A percentile compares a stretch with the other conserved stretches of the same genome.
Conservation (phyloP, 768 basidiomycete species). For the Suillus hirtellus region DNA sequence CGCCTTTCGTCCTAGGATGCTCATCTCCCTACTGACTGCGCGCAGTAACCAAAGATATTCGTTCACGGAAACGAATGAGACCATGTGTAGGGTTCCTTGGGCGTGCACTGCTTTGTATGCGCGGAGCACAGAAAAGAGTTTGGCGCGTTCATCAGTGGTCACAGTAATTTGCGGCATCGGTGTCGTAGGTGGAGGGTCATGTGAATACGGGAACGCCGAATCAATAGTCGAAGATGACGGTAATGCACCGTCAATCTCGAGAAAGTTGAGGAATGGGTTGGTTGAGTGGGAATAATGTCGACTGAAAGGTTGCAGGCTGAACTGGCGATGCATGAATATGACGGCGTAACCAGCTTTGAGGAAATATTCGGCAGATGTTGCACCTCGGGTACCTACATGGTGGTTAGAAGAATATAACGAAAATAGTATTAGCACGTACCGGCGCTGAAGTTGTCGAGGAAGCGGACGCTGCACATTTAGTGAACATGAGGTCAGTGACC, state of each 20-base stretch:
- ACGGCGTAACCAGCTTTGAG: conserved; percentile 93
- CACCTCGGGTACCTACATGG: conserved; percentile 85
- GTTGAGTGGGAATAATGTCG: conserved; percentile 98
- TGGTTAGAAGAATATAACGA: conserved; percentile 1
- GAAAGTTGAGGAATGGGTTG: conserved; percentile 95
- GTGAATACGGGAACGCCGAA: conserved; percentile 23
- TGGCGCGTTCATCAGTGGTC: conserved; percentile 58
- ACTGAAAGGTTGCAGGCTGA: conserved; percentile 96
- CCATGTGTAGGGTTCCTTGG: conserved; percentile 73
- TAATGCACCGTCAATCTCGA: conserved; percentile 56
- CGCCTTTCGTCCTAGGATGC: conserved; percentile 62
- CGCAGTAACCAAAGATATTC: conserved; percentile 94
- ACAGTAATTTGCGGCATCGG: conserved; percentile 59
- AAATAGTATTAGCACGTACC: conserved; percentile 46
- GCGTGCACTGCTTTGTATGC: conserved; percentile 81
- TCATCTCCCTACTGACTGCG: conserved; percentile 78
- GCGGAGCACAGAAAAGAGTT: conserved; percentile 70
- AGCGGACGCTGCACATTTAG: conserved; percentile 76
- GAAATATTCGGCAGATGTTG: conserved; percentile 98
- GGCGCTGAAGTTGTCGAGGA: conserved; percentile 98
- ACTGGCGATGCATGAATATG: conserved; percentile 98
- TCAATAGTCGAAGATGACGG: conserved; percentile 23
- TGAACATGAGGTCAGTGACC: conserved; percentile 24
- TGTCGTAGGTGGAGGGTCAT: conserved; percentile 30
- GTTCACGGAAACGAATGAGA: conserved; percentile 92